Evolutionary conservation across 805 yeast species (phyloP).

Genomic region (Candida sithepensis): DNA sequence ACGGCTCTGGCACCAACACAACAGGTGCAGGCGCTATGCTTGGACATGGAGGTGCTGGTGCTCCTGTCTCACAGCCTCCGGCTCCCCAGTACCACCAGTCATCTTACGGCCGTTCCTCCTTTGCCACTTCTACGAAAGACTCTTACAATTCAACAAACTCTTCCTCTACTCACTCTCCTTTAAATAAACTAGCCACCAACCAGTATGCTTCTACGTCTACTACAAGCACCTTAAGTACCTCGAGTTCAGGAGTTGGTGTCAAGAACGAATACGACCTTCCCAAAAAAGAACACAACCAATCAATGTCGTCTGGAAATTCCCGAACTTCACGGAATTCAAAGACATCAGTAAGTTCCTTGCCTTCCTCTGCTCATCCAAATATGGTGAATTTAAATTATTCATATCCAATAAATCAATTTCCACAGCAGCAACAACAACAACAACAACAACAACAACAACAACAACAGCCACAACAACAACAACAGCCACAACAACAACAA

Average conservation of each 20-base stretch:
- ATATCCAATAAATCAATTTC: slow-evolving; percentile 3
- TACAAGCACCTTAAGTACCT: neutral
- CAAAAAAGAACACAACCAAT: neutral
- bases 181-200: neutral
- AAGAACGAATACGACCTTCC: neutral
- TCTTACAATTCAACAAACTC: slow-evolving; percentile 5
- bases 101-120: neutral
- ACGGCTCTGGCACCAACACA: neutral
- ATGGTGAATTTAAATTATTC: slow-evolving; percentile 1
- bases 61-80: neutral
- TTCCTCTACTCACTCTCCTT: slow-evolving; percentile 4
- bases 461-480: slow-evolving; percentile 18
- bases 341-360: slow-evolving; percentile 2
- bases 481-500: slow-evolving; percentile 1
- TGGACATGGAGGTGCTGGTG: neutral
- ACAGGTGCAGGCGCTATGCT: too few species aligned
- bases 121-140: slow-evolving; percentile 1
- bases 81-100: neutral
- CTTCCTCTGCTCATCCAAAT: neutral
- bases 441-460: slow-evolving; percentile 15
- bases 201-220: neutral
- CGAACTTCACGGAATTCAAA: neutral
- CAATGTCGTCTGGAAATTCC: neutral
- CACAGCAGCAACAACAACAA: slow-evolving; percentile 6
- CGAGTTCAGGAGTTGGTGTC: neutral